Evolutionary conservation across 176 grass and related monocot species (phyloP), one percentile per base, ranked within the genome.

Genomic region (Zizania latifolia): DNA sequence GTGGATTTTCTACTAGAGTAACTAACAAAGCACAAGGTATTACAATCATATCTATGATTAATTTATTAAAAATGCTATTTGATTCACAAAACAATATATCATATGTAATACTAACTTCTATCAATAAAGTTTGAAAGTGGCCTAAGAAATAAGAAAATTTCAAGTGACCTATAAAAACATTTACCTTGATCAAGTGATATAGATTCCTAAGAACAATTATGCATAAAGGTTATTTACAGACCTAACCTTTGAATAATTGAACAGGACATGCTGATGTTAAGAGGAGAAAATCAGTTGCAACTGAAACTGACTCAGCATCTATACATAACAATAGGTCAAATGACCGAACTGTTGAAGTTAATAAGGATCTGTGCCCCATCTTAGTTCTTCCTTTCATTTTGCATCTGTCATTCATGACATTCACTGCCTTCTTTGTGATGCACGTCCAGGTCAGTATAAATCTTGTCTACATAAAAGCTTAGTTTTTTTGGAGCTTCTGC

Each of bases 361-460:
- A 75, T n/a, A 34, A 71, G 58, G 68, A 41, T 10, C 36, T 58
- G 13, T 64, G 62, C 53, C 68, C 86, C 34, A 59, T 98, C 57
- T 27, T 92, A 23, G 33, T 90, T 78, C 67, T 94, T 84, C 95
- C 95, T 79, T 94, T 94, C 32, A 59, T 94, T 88, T 70, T 98
- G 58, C 95, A 94, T 77, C 79, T 98, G 59, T 69, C 79, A 2
- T 89, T 98, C 70, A 86, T 94, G 91, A 82, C 76, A 78, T 92
- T 87, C 55, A 92, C 79, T 0, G 89, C 95, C 22, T 92, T 92
- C 51, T 98, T 94, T 23, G 58, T 98, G 62, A 98, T 98, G 91
- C 91, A 98, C 27, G 89, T 98, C 41, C 89, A 98, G 89, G 95
- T 98, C 45, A 87, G 71, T 58, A 51, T 83, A 16, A 71, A 61